phyloP scores from a whole-genome alignment of 1,139 yeast species.

The Diutina catenulata region DNA sequence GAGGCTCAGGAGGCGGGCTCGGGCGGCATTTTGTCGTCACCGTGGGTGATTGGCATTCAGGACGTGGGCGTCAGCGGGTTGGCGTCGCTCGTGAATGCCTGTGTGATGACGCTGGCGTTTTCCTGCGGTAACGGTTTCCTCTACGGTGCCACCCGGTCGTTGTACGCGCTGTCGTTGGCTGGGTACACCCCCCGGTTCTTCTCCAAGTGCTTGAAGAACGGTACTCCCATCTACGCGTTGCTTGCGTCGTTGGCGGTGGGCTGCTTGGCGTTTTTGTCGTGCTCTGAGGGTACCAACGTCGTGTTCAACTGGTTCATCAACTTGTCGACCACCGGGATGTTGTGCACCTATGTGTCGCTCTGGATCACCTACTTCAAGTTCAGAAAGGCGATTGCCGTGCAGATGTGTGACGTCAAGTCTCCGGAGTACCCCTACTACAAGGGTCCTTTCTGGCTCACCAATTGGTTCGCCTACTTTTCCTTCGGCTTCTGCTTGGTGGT shows the following conservation, averaged over 20 bases:
- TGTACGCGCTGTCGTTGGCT: slow-evolving; percentile 24
- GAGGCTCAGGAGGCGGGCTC: slow-evolving; percentile 15
- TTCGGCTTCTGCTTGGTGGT: slow-evolving; percentile 16
- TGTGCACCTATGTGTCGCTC: slow-evolving; percentile 39
- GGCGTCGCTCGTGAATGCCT: slow-evolving; percentile 24
- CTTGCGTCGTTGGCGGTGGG: slow-evolving; percentile 13
- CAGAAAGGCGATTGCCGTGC: slow-evolving; percentile 22
- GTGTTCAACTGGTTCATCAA: slow-evolving; percentile 30
- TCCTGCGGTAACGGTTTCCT: slow-evolving; percentile 28
- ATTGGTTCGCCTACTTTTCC: slow-evolving; percentile 24
- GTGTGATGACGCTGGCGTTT: slow-evolving; percentile 25
- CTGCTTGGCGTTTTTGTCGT: slow-evolving; percentile 19
- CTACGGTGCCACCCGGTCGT: slow-evolving; percentile 24
- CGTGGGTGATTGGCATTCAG: slow-evolving; percentile 29
- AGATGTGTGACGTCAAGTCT: slow-evolving; percentile 14
- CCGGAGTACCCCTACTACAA: slow-evolving; percentile 15
- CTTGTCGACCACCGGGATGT: slow-evolving; percentile 39
- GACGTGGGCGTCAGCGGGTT: slow-evolving; percentile 25
- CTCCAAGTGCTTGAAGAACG: slow-evolving; percentile 21
- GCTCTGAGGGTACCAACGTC: slow-evolving; percentile 15
- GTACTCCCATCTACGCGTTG: slow-evolving; percentile 26
- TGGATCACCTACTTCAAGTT: slow-evolving; percentile 35
- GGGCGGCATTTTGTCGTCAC: slow-evolving; percentile 25
- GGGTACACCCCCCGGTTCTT: slow-evolving; percentile 26
- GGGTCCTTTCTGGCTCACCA: slow-evolving; percentile 20